Base-by-base conservation (phyloP, 2,329 filamentous ascomycete species). In the Pseudonectria buxi region DNA sequence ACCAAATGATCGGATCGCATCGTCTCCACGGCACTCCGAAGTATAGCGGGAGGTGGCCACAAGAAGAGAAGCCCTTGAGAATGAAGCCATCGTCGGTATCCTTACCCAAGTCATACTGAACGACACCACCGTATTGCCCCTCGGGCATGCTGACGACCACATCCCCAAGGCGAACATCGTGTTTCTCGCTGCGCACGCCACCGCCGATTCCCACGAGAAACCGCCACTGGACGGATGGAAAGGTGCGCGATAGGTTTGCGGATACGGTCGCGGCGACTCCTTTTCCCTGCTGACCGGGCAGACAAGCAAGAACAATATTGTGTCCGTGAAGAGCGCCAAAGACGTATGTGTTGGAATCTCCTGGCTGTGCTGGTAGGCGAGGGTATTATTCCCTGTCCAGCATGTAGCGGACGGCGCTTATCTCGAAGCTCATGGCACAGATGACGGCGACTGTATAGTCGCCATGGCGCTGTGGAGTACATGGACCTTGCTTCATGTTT, bases 141-240 rank as follows among this genome's bases (percentile, higher is more conserved):
- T 30, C 24, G 4, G 34, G 35, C 32, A 35, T 40, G 32, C 46
- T 46, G 7, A 52, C 40, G 1, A 50, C 49, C 1, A 52, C 37
- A 26, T 52, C 47, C 4, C 49, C 49, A 3, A 52, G 34, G 10
- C 58, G 51, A 3, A 64, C 53, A 13, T 63, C 57, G 18, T 55
- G 38, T 10, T 28, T 40, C 0, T 28, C 9, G n/a, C 34, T 35
- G 2, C 37, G 41, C 1, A 51, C 44, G 0, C 52, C 54, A 1
- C 47, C 50, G 2, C 47, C 54, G 13, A 49, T 53, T 10, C 55
- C 55, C 7, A 49, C 42, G 6, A 57, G 29, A 28, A 57, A 45
- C 3, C 47, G 36, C 44, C 42, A 51, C 27, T 43, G 35, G 29
- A 55, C 44, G 14, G 31, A 43, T 9, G 48, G 45, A 22, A 57